phyloP scores from a whole-genome alignment of 2,329 filamentous ascomycete genomes.

The Blastomyces gilchristii region DNA sequence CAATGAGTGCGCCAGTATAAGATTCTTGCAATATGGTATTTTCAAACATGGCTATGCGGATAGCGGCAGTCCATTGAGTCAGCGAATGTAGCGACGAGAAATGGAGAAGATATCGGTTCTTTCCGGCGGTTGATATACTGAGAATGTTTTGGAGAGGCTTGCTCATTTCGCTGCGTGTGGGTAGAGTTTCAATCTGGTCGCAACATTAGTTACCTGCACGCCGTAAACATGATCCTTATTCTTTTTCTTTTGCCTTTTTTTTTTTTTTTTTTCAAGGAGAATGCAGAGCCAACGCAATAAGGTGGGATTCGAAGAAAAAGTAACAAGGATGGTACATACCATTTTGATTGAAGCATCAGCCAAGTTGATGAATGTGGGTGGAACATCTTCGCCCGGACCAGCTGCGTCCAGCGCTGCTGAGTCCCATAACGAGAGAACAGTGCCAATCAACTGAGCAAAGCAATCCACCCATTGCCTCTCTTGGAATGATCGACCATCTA shows the following conservation, averaged over 20 bases:
- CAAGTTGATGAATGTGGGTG: constrained; percentile 89
- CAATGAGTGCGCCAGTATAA: constrained; percentile 90
- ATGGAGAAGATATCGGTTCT: constrained; percentile 89
- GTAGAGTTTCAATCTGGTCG: constrained; percentile 71
- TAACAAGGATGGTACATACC: constrained; percentile 43
- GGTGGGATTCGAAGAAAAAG: not conserved
- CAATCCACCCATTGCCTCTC: constrained; percentile 93
- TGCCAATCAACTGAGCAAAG: constrained; percentile 92
- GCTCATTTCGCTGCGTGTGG: constrained; percentile 67
- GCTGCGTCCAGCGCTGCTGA: constrained; percentile 81
- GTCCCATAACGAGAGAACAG: constrained; percentile 91
- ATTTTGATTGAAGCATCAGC: constrained; percentile 97
- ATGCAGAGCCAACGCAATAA: not conserved
- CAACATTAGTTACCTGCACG: constrained; percentile 14
- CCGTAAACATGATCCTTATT: not conserved
- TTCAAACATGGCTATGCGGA: constrained; percentile 88
- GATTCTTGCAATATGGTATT: constrained; percentile 88
- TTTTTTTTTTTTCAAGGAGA: not conserved
- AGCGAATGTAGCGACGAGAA: constrained; percentile 92
- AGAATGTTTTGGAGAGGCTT: constrained; percentile 87
- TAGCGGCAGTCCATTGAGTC: constrained; percentile 90
- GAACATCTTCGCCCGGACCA: constrained; percentile 71
- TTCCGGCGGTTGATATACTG: constrained; percentile 87
- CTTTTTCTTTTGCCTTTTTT: not conserved
- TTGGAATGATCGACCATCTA: constrained; percentile 75